Evolutionary conservation across 345 rosid species (phyloP), one percentile per base, ranked within the genome.

Genomic region (Gossypium thurberi): DNA sequence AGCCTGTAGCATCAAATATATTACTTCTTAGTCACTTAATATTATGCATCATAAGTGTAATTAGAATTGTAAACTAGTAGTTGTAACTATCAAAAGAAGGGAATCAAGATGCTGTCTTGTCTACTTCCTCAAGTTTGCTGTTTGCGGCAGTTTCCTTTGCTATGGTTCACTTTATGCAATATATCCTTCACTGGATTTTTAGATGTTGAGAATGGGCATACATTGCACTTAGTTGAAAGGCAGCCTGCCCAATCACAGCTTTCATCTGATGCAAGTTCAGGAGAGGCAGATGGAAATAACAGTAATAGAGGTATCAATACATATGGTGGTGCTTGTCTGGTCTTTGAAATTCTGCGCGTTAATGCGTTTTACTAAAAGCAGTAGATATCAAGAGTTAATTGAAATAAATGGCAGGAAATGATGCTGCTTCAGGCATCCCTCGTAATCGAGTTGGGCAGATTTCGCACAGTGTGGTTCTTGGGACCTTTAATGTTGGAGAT

Each of bases 151-250:
- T 68, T 25, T 21, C 37, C 18, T 40, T 20, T 55, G 20, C 8
- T 26, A 43, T 65, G 23, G 80, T 73, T 78, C 44, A 69, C 55
- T 48, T 65, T 43, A 66, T 72, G 13, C 25, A 0, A 33, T 69
- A 69, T n/a, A 71, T 69, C 69, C 91, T 87, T 86, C 58, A 91
- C 90, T 25, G 33, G 53, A 8, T 33, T 70, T 79, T 67, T 78
- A 95, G 99, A 95, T 78, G 85, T 92, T 85, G 98, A 95, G 81
- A 91, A 80, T 83, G 98, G 99, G 21, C 91, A 95, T 78, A 92
- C 99, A 50, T 80, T 95, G 81, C 99, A 95, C 78, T 83, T 95
- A 83, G 91, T 95, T 78, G 87, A 81, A 76, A 91, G 99, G 86
- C 98, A 90, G 81, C 87, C 88, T 53, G 63, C 85, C 40, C 90